Evolutionary conservation across 1,139 yeast genomes (phyloP).

Genomic region (Yamadazyma membranifaciens): DNA sequence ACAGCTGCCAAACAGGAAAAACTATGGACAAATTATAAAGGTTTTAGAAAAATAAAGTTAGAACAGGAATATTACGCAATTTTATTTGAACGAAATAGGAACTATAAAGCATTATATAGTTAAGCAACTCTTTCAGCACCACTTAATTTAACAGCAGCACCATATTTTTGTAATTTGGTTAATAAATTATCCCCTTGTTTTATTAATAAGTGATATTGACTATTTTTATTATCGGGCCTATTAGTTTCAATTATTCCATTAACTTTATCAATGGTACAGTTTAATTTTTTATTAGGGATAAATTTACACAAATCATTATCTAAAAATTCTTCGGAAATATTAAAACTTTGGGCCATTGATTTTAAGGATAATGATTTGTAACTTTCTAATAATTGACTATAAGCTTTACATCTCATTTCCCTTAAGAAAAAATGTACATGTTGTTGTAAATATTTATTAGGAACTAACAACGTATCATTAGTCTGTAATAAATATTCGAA

Average conservation of each 20-base stretch:
- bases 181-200: constrained; percentile 91
- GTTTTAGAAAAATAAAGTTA: neutral
- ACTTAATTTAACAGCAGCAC: constrained; percentile 93
- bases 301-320: constrained; percentile 82
- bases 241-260: constrained; percentile 95
- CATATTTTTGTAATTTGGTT: constrained; percentile 93
- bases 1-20: too few relatives aligned
- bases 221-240: constrained; percentile 93
- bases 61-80: neutral
- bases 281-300: constrained; percentile 89
- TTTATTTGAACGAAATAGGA: too few relatives aligned
- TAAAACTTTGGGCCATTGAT: constrained; percentile 94
- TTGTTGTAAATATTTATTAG: constrained; percentile 71
- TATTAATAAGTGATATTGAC: constrained; percentile 84
- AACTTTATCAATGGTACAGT: constrained; percentile 94
- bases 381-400: constrained; percentile 89
- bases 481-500: constrained; percentile 79
- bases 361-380: constrained; percentile 86
- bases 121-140: constrained; percentile 75
- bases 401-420: constrained; percentile 94
- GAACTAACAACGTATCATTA: constrained; percentile 68
- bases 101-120: neutral
- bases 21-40: too few relatives aligned
- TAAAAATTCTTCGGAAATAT: constrained; percentile 80
- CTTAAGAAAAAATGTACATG: constrained; percentile 85